These are phyloP conservation scores for Trichoderma sp. DNA, from an alignment of 2,329 filamentous ascomycete species.

Conservation along the genomic window DNA sequence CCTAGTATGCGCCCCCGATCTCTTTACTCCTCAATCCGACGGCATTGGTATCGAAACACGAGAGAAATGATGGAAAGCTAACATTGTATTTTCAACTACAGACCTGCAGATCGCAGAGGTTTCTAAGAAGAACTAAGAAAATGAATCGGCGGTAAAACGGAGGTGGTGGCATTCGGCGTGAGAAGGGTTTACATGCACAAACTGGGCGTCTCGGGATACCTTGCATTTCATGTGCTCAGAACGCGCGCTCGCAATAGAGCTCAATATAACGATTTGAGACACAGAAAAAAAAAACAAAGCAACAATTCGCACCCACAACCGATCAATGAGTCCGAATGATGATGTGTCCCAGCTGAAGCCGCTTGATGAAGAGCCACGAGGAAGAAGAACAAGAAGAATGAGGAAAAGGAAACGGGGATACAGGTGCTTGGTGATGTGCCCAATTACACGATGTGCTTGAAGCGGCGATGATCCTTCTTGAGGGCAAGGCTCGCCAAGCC, in stretches of 20 bases:
- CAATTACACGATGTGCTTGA: constrained; percentile 32
- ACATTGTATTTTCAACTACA: constrained; percentile 30
- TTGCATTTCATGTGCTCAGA: constrained; percentile 52
- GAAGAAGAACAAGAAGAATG: neutral
- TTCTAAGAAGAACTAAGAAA: constrained; percentile 54
- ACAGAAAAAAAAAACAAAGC: constrained; percentile 24
- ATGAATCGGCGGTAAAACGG: constrained; percentile 30
- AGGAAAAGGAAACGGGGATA: neutral
- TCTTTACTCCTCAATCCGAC: neutral
- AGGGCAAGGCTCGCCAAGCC: constrained; percentile 31
- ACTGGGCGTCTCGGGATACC: constrained; percentile 59
- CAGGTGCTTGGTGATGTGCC: constrained; percentile 1
- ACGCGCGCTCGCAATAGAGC: constrained; percentile 43
- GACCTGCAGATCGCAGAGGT: constrained; percentile 57
- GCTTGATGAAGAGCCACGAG: neutral
- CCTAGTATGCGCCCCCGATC: constrained; percentile 70
- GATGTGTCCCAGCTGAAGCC: neutral
- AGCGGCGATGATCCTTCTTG: constrained; percentile 30
- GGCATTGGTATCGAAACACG: constrained; percentile 19
- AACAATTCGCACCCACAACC: constrained; percentile 10
- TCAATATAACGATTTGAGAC: constrained; percentile 42
- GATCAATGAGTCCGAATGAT: neutral
- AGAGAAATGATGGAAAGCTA: constrained; percentile 2
- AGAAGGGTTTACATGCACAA: constrained; percentile 44
- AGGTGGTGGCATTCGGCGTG: constrained; percentile 33